Evolutionary conservation across 768 basidiomycete species (phyloP).

Genomic region (Infundibulicybe gibba): DNA sequence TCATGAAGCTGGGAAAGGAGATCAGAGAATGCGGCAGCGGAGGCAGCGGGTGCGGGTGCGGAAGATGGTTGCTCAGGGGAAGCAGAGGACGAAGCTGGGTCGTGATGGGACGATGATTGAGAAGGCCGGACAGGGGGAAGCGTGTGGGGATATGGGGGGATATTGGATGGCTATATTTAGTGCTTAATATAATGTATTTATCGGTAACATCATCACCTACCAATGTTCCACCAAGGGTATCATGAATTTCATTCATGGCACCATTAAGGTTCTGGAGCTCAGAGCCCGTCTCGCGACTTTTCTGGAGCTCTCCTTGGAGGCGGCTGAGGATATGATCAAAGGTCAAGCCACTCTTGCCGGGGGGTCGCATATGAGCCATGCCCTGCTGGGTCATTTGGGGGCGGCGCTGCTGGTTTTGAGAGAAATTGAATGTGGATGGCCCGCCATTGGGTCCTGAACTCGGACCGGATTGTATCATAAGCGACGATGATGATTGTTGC

Average conservation of each 20-base stretch:
- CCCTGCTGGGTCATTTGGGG: conserved; percentile 57
- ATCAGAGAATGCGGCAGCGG: conserved; percentile 39
- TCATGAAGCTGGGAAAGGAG: conserved; percentile 83
- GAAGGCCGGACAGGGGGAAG: conserved; percentile 64
- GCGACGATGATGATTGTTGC: conserved; percentile 9
- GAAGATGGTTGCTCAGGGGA: conserved; percentile 14
- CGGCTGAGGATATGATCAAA: conserved; percentile 91
- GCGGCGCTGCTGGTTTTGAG: conserved; percentile 41
- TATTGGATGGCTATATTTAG: conserved; percentile 46
- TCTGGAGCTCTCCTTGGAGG: conserved; percentile 91
- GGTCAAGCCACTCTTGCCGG: conserved; percentile 82
- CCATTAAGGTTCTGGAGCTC: conserved; percentile 77
- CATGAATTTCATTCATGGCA: conserved; percentile 88
- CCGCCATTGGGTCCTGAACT: conserved; percentile 11
- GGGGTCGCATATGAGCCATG: conserved; percentile 58
- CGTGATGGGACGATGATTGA: conserved; percentile 18
- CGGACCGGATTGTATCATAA: conserved; percentile 15
- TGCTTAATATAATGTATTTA: conserved; percentile 1
- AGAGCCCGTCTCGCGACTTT: conserved; percentile 88
- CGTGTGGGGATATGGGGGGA: conserved; percentile 59
- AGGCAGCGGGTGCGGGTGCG: conserved; percentile 16
- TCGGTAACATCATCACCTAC: conserved; percentile 39
- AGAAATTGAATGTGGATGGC: conserved; percentile 19
- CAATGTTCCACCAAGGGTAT: conserved; percentile 80
- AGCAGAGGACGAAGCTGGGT: conserved; percentile 14